Evolutionary conservation across 2,329 filamentous ascomycete genomes (phyloP), one percentile per base, ranked within the genome.

Genomic region (Pestalotiopsis sp.): DNA sequence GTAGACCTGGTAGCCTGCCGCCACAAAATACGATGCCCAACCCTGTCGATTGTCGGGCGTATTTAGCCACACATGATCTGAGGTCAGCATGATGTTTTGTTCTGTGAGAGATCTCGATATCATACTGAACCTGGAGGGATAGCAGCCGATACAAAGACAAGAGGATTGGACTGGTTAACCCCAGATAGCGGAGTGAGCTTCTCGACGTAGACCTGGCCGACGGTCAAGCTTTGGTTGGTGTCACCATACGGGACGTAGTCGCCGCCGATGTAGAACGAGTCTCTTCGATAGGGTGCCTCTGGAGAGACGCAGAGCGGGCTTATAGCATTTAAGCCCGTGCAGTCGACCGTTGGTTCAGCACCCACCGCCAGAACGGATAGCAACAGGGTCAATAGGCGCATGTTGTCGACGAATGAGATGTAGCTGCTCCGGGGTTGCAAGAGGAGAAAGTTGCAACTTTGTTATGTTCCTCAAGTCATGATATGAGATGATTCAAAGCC

Each of bases 1-100:
- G 71, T 85, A 86, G 61, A 84, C 77, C 31, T 76, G 77, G 69
- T 85, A 85, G 17, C 84, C 84, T 38, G 80, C 73, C 7, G 77
- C 73, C 17, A 86, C 74, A 69, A 84, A 85, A 69, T 80, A 82
- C 0, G 82, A 81, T 2, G 83, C 82, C 84, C 83, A 86, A 57
- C 84, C 84, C 67, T 75, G 69, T 5, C 80, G 76, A 41, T 79
- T 81, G 70, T 86, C 83, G 3, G 84, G 84, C 41, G 82, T 86
- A 68, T 84, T 85, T 38, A 84, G 74, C 78, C 79, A 84, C 64
- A 82, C 66, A 61, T 36, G 81, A 77, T 80, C 61, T 38, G 31
- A 27, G 12, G 59, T 64, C 20, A 64, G 31, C 14, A 63, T 6
- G 3, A 9, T 36, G 6, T 3, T 2, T 13, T 11, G n/a, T 13